Evolutionary conservation across 2,329 filamentous ascomycete species (phyloP).

Genomic region (Harringtonia lauricola): DNA sequence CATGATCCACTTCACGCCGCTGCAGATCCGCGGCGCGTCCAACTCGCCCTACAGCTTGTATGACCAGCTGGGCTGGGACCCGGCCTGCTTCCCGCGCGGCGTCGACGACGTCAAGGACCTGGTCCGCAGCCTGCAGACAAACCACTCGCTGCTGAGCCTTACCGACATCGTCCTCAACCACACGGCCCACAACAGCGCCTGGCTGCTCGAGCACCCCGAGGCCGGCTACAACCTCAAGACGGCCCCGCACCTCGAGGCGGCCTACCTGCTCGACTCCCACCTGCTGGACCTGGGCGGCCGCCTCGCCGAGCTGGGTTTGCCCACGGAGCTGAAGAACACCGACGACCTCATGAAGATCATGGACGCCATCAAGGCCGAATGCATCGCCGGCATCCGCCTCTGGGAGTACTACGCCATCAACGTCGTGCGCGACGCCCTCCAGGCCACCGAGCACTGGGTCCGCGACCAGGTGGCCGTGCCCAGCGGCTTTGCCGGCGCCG

Average conservation of each 20-base stretch:
- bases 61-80: slow-evolving; percentile 83
- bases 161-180: slow-evolving; percentile 98
- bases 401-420: slow-evolving; percentile 93
- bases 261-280: slow-evolving; percentile 49
- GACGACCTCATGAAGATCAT: slow-evolving; percentile 74
- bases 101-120: slow-evolving; percentile 71
- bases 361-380: slow-evolving; percentile 70
- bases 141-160: slow-evolving; percentile 75
- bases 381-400: slow-evolving; percentile 64
- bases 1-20: slow-evolving; percentile 95
- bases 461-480: slow-evolving; percentile 45
- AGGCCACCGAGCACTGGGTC: slow-evolving; percentile 62
- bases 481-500: slow-evolving; percentile 25
- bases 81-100: slow-evolving; percentile 68
- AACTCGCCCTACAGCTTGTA: slow-evolving; percentile 97
- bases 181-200: slow-evolving; percentile 89
- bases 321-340: slow-evolving; percentile 57
- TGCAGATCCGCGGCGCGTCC: slow-evolving; percentile 78
- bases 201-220: slow-evolving; percentile 90
- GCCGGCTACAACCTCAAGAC: slow-evolving; percentile 90
- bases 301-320: slow-evolving; percentile 60
- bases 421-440: slow-evolving; percentile 59
- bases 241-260: slow-evolving; percentile 64
- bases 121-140: slow-evolving; percentile 69
- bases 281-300: slow-evolving; percentile 67